phyloP scores from a whole-genome alignment of 75 land plant genomes.

The Selaginella tamariscina region DNA sequence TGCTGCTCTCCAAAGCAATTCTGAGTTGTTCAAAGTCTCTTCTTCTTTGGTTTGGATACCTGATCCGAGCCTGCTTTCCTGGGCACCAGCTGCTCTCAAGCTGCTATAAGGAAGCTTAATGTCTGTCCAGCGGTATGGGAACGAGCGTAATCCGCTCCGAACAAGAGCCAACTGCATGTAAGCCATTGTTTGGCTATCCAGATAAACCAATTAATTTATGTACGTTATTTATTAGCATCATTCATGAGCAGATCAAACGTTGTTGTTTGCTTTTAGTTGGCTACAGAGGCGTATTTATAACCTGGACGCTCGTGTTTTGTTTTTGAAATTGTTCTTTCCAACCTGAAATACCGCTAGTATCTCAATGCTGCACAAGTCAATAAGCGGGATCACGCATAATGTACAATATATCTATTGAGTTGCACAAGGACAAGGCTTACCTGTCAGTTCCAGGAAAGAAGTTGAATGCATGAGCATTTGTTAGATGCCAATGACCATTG shows the following conservation, averaged over 20 bases:
- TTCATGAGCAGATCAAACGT: no score
- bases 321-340: slow-evolving; percentile 25
- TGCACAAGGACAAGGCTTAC: slow-evolving; percentile 25
- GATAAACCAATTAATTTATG: no score
- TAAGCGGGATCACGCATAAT: neutral
- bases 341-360: slow-evolving; percentile 74
- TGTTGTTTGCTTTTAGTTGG: no score
- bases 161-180: no score
- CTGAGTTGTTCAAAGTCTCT: slow-evolving; percentile 31
- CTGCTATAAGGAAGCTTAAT: neutral
- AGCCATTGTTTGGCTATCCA: no score
- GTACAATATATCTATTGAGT: neutral
- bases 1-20: slow-evolving; percentile 70
- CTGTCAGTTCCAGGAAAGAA: slow-evolving; percentile 98
- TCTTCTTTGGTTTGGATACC: no score
- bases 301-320: slow-evolving; percentile 27
- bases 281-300: no score
- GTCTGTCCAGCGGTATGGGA: no score
- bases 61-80: neutral
- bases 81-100: neutral
- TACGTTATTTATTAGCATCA: no score
- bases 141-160: no score
- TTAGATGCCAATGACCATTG: slow-evolving; percentile 63
- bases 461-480: slow-evolving; percentile 82
- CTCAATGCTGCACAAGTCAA: slow-evolving; percentile 52